phyloP scores from a whole-genome alignment of 331 rosid species.

The Malus hybrid region DNA sequence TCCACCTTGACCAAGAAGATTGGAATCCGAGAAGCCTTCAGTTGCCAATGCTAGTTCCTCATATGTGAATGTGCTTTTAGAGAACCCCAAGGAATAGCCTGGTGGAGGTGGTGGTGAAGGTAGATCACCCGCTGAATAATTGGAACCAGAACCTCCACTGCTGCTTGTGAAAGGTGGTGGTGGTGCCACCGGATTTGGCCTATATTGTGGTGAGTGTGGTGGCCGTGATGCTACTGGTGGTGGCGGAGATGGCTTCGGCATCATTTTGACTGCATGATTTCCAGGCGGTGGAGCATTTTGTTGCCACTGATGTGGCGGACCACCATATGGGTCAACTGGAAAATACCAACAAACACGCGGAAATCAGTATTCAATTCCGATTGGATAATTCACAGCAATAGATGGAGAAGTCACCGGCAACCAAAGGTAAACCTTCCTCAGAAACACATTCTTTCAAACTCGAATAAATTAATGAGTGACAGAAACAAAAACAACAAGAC shows the following conservation, averaged over 20 bases:
- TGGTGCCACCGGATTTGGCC: conserved; percentile 27
- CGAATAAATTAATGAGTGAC: background rate
- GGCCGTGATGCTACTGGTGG: conserved; percentile 56
- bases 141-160: conserved; percentile 88
- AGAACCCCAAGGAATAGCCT: conserved; percentile 46
- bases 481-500: background rate
- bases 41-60: conserved; percentile 89
- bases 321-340: conserved; percentile 58
- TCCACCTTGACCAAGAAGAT: conserved; percentile 95
- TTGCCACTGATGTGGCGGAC: conserved; percentile 55
- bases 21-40: conserved; percentile 88
- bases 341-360: conserved; percentile 9
- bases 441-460: background rate
- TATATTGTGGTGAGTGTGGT: conserved; percentile 23
- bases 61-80: conserved; percentile 63
- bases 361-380: background rate
- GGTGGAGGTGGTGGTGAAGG: conserved; percentile 73
- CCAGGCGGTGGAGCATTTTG: conserved; percentile 62
- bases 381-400: background rate
- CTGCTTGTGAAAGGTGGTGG: conserved; percentile 49
- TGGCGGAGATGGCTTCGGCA: conserved; percentile 59
- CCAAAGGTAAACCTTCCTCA: background rate
- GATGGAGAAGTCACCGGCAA: background rate
- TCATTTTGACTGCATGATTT: conserved; percentile 24
- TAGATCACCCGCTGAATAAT: conserved; percentile 66